Evolutionary conservation across 208 protist genomes (phyloP).

Genomic region (Trichomonas vaginalis): DNA sequence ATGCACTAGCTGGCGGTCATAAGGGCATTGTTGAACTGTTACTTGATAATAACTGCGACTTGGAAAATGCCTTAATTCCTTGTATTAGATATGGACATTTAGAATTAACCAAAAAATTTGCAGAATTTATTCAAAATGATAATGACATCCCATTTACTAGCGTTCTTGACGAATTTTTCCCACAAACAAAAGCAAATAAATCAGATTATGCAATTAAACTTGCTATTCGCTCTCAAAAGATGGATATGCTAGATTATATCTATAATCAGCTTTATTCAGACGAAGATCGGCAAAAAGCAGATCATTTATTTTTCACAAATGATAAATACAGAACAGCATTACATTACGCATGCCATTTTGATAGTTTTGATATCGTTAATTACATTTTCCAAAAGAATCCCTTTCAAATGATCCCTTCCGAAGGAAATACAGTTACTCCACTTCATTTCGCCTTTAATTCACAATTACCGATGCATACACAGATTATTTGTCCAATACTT

Average conservation of each 20-base stretch:
- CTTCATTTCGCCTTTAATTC: not conserved
- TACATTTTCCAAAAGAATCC: not conserved
- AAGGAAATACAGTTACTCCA: not conserved
- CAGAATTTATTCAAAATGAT: not conserved
- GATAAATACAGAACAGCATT: not conserved
- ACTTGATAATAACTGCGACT: not conserved
- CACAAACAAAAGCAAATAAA: not conserved
- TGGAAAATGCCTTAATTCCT: not conserved
- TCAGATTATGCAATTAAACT: not conserved
- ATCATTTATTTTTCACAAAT: not conserved
- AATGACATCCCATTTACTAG: not conserved
- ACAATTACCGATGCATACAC: not conserved
- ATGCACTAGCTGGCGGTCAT: not conserved
- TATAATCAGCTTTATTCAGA: not conserved
- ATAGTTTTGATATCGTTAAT: not conserved
- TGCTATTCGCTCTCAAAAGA: not conserved
- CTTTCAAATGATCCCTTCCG: not conserved
- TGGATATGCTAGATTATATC: not conserved
- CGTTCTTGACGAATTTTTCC: not conserved
- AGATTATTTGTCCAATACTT: not conserved
- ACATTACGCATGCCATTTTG: not conserved
- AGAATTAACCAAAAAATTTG: not conserved
- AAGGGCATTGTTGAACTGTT: not conserved
- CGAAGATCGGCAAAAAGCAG: not conserved
- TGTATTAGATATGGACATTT: not conserved